These are phyloP conservation scores for Kondoa malvinella DNA, from an alignment of 768 basidiomycete genomes.

Conservation along the genomic window DNA sequence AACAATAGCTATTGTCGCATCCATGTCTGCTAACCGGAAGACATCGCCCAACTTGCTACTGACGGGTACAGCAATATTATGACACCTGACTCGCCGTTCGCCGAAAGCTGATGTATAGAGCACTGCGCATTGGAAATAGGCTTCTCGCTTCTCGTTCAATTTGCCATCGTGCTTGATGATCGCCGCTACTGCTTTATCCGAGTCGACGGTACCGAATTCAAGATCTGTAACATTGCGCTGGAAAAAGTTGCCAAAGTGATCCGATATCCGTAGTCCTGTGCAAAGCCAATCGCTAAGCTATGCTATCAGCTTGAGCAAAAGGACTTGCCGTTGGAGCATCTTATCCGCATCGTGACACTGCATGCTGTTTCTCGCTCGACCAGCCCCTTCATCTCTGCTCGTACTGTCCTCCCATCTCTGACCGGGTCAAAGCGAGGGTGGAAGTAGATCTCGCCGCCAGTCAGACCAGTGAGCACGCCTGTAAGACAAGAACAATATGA, in stretches of 20 bases:
- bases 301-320: background rate
- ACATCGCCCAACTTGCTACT: slow-evolving; percentile 74
- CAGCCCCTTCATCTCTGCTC: slow-evolving; percentile 59
- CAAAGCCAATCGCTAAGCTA: slow-evolving; percentile 4
- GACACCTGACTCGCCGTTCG: slow-evolving; percentile 61
- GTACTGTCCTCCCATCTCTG: slow-evolving; percentile 48
- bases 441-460: slow-evolving; percentile 81
- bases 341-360: slow-evolving; percentile 60
- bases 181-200: slow-evolving; percentile 62
- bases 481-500: background rate
- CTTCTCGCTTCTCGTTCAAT: slow-evolving; percentile 54
- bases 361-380: slow-evolving; percentile 55
- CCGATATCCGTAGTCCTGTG: slow-evolving; percentile 28
- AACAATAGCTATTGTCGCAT: slow-evolving; percentile 55
- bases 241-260: slow-evolving; percentile 58
- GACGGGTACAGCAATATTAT: slow-evolving; percentile 70
- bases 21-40: slow-evolving; percentile 80
- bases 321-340: slow-evolving; percentile 60
- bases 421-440: slow-evolving; percentile 68
- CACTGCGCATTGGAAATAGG: slow-evolving; percentile 67
- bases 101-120: slow-evolving; percentile 67
- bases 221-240: slow-evolving; percentile 53
- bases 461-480: slow-evolving; percentile 43
- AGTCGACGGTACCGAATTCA: slow-evolving; percentile 59
- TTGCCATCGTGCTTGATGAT: slow-evolving; percentile 49